phyloP scores from a whole-genome alignment of 1,284 basidiomycete species.

The Pterulicium gracile region DNA sequence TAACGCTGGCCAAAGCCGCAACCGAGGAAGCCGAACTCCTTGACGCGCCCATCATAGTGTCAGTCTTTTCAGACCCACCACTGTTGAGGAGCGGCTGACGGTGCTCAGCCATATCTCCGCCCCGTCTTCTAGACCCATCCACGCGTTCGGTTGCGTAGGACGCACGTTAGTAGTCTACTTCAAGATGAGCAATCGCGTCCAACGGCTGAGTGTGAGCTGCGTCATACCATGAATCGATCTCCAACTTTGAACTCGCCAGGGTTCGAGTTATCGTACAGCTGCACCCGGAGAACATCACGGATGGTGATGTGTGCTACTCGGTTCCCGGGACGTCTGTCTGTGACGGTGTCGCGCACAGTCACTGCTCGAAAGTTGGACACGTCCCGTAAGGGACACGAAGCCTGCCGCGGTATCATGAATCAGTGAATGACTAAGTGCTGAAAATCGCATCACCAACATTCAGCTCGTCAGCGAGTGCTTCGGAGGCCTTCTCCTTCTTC shows the following conservation, averaged over 20 bases:
- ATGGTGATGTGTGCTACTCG: constrained; percentile 70
- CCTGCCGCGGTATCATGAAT: constrained; percentile 26
- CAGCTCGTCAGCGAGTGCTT: constrained; percentile 62
- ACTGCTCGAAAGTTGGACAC: constrained; percentile 78
- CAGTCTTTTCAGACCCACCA: background rate
- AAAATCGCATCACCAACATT: constrained; percentile 30
- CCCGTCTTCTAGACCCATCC: constrained; percentile 43
- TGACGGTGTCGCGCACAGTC: constrained; percentile 61
- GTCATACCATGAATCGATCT: constrained; percentile 60
- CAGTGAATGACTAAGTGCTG: constrained; percentile 6
- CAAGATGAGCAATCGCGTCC: background rate
- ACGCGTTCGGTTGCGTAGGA: constrained; percentile 49
- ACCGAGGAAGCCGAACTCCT: too few species aligned
- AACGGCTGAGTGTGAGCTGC: constrained; percentile 1
- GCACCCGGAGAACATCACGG: constrained; percentile 65
- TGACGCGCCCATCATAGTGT: too few species aligned
- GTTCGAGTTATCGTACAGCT: constrained; percentile 36
- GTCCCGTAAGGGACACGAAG: constrained; percentile 64
- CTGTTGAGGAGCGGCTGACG: background rate
- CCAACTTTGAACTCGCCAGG: constrained; percentile 52
- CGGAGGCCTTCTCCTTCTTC: constrained; percentile 38
- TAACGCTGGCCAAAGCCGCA: too few species aligned
- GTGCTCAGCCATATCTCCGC: constrained; percentile 60
- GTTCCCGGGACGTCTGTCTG: constrained; percentile 33
- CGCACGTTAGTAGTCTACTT: constrained; percentile 50